These are phyloP conservation scores for Colletotrichum eleusines DNA, from an alignment of 2,329 filamentous ascomycete genomes.

Conservation along the genomic window DNA sequence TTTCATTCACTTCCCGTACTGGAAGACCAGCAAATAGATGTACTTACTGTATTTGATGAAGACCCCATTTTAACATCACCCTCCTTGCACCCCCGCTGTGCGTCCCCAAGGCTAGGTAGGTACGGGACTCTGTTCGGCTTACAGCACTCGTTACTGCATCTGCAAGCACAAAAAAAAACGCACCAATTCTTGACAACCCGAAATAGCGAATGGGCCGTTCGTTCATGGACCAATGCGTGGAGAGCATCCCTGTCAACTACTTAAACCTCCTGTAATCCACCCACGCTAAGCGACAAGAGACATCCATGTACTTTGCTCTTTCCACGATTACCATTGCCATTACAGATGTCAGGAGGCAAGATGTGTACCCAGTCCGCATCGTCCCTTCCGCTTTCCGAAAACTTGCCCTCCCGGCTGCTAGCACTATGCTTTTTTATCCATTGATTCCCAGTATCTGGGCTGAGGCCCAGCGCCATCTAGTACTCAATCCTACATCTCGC, in stretches of 20 bases:
- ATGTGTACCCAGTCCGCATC: background rate
- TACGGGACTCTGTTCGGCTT: background rate
- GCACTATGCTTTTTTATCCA: background rate
- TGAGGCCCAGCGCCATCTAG: background rate
- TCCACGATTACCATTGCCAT: constrained; percentile 19
- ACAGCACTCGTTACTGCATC: background rate
- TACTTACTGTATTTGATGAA: background rate
- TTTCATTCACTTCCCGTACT: background rate
- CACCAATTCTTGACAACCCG: constrained; percentile 1
- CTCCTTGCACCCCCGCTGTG: constrained; percentile 3
- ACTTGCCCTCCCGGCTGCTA: background rate
- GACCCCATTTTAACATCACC: background rate
- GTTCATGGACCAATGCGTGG: constrained; percentile 33
- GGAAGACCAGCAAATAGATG: background rate
- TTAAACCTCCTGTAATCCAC: constrained; percentile 33
- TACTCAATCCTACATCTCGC: background rate
- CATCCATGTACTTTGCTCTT: constrained; percentile 14
- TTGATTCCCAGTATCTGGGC: background rate
- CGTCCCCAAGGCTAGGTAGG: background rate
- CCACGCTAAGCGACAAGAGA: constrained; percentile 7
- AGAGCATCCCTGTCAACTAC: constrained; percentile 36
- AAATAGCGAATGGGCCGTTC: constrained; percentile 34
- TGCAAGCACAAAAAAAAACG: background rate
- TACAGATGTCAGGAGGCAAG: background rate
- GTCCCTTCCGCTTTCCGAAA: constrained; percentile 2